Percentiles rank a stretch among this genome's conserved stretches.
Evolutionary conservation across 306 rosid species (phyloP).

Genomic region (Oxytropis ochrocephala): DNA sequence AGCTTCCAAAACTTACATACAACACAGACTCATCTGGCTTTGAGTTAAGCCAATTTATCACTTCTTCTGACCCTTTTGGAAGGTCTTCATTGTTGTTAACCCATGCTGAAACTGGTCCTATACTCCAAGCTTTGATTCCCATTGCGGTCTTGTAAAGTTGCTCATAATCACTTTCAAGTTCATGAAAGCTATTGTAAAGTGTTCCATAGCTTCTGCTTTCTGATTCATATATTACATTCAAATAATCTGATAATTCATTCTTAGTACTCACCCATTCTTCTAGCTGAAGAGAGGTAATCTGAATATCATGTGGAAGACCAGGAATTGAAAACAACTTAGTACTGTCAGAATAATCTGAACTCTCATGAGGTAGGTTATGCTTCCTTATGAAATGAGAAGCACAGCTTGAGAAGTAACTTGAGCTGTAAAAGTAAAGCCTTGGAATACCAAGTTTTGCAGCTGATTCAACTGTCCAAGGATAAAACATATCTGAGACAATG

Average conservation of each 20-base stretch:
- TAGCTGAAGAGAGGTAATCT: conserved; percentile 15
- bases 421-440: conserved; percentile 21
- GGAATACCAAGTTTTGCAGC: conserved; percentile 27
- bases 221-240: neutral
- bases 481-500: conserved; percentile 16
- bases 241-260: neutral
- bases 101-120: conserved; percentile 30
- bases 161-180: conserved; percentile 26
- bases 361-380: conserved; percentile 27
- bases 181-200: conserved; percentile 22
- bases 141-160: neutral
- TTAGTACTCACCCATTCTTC: neutral
- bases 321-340: conserved; percentile 11
- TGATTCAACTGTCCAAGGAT: conserved; percentile 31
- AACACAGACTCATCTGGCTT: conserved; percentile 8
- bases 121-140: conserved; percentile 24
- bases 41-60: conserved; percentile 21
- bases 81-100: neutral
- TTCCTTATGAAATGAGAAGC: neutral
- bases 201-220: conserved; percentile 25
- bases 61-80: neutral
- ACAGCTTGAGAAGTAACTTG: conserved; percentile 21
- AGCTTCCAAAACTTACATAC: conserved; percentile 28
- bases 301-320: conserved; percentile 13
- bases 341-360: conserved; percentile 8